Evolutionary conservation across 495 filamentous ascomycete genomes (phyloP), one percentile per base, ranked within the genome.

Genomic region (Podospora pseudoanserina): DNA sequence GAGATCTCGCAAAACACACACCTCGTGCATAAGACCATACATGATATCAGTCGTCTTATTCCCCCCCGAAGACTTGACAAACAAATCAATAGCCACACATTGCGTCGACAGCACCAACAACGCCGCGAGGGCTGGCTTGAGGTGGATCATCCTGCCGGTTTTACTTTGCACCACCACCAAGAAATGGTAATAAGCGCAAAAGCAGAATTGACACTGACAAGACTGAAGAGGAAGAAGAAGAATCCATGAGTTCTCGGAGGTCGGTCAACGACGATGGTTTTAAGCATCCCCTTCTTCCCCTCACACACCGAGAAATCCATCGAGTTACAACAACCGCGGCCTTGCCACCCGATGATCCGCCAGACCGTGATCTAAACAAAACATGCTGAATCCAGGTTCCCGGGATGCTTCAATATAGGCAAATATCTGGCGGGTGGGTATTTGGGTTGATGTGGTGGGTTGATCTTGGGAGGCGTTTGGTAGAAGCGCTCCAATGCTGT

Each of bases 1-100:
- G 7, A 58, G 23, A 4, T 7, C 3, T 5, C n/a, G 55, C 9
- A n/a, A n/a, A 39, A 58, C 2, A 26, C 55, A 28, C 65, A 79
- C 78, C 72, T 81, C 80, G 61, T 81, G 79, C 65, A 82, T 69
- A 63, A 82, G 68, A 39, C 80, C 80, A 63, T 81, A 82, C 63
- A 79, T 75, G 20, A 75, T 74, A 7, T 75, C 72, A 13, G 70
- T 74, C 2, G 78, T 78, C 56, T 59, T 70, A 57, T 82, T 82
- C 16, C 79, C 79, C n/a, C 78, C 79, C 11, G 65, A 71, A 53
- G 77, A 70, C 39, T 68, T 68, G 44, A 82, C 75, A 15, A 66
- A 56, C 15, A 82, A 78, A 57, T 76, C 63, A 65, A 78, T 60
- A 56, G 74, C 78, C 13, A 66, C 58, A 63, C 49, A 68, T 58